These are phyloP conservation scores for Lodderomyces elongisporus DNA, from an alignment of 1,139 yeast species.

Conservation along the genomic window DNA sequence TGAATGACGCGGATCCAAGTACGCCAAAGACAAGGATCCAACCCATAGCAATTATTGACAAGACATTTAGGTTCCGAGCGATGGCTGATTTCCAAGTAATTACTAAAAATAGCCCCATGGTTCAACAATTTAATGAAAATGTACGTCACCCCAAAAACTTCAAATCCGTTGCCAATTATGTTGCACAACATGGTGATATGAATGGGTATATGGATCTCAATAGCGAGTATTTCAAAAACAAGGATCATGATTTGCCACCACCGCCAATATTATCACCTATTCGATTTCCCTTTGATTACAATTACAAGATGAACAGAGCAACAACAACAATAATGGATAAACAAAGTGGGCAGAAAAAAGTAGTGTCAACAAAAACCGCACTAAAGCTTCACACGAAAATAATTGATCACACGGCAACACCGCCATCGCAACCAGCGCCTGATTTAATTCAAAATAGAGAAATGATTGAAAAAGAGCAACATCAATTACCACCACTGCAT, in stretches of 20 bases:
- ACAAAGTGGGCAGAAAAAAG: slow-evolving; percentile 53
- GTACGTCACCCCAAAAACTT: slow-evolving; percentile 24
- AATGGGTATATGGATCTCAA: slow-evolving; percentile 30
- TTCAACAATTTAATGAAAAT: slow-evolving; percentile 17
- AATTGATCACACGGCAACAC: slow-evolving; percentile 28
- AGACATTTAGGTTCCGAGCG: slow-evolving; percentile 74
- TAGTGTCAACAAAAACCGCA: slow-evolving; percentile 33
- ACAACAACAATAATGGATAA: slow-evolving; percentile 61
- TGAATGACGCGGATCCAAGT: slow-evolving; percentile 12
- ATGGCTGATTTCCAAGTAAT: slow-evolving; percentile 83
- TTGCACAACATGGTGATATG: slow-evolving; percentile 34
- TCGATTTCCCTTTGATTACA: slow-evolving; percentile 65
- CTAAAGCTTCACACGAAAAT: slow-evolving; percentile 45
- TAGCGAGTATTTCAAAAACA: slow-evolving; percentile 13
- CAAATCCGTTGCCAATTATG: slow-evolving; percentile 37
- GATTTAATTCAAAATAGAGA: slow-evolving; percentile 33
- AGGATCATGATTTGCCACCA: slow-evolving; percentile 71
- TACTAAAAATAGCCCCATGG: slow-evolving; percentile 52
- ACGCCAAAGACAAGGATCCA: slow-evolving; percentile 35
- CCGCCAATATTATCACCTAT: slow-evolving; percentile 81
- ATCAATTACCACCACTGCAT: slow-evolving; percentile 21
- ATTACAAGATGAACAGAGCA: slow-evolving; percentile 37
- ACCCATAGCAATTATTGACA: slow-evolving; percentile 67
- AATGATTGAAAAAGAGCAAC: slow-evolving; percentile 17
- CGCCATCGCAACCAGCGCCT: slow-evolving; percentile 30